phyloP scores from a whole-genome alignment of 495 filamentous ascomycete species.

The Aspergillus bertholletiae region DNA sequence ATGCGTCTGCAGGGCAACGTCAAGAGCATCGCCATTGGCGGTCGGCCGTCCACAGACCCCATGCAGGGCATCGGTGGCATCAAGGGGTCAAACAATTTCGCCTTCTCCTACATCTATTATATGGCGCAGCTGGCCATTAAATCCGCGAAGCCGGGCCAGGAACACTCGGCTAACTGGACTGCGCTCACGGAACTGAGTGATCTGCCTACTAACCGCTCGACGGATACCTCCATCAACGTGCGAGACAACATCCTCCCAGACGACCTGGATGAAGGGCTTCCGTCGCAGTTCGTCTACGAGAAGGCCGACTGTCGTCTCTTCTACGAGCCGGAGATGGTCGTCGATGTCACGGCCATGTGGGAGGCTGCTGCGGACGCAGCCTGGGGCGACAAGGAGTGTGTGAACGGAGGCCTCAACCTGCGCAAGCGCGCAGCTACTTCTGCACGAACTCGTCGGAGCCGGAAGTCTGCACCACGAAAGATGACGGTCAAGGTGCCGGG shows the following conservation, averaged over 20 bases:
- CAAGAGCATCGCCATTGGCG: constrained; percentile 55
- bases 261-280: constrained; percentile 1
- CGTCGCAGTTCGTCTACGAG: constrained; percentile 27
- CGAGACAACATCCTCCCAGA: constrained; percentile 9
- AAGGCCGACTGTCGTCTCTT: constrained; percentile 27
- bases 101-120: not conserved
- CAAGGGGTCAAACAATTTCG: constrained; percentile 35
- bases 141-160: not conserved
- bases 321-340: constrained; percentile 13
- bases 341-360: not conserved
- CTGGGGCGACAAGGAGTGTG: not conserved
- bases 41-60: constrained; percentile 44
- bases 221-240: constrained; percentile 12
- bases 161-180: not conserved
- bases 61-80: constrained; percentile 59
- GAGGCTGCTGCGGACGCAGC: not conserved
- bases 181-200: not conserved
- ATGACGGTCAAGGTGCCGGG: not conserved
- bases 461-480: not conserved
- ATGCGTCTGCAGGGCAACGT: constrained; percentile 48
- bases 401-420: not conserved
- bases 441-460: not conserved
- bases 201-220: not conserved
- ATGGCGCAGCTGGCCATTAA: not conserved
- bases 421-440: not conserved